phyloP scores from a whole-genome alignment of 2,329 filamentous ascomycete species.

The Gliomastix tumulicola region DNA sequence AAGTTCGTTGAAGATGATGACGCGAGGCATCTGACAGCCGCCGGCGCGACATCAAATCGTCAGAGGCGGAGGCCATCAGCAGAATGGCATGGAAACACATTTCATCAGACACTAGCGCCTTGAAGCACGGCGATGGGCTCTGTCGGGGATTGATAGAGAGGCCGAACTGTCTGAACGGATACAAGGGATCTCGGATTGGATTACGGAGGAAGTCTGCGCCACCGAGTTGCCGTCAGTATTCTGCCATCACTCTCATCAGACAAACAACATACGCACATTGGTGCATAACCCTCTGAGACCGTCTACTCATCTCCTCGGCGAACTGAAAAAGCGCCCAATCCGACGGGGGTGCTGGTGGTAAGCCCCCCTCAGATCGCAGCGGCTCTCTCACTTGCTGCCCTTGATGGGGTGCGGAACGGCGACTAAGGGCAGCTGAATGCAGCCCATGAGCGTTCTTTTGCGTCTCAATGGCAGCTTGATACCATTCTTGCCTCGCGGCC shows the following conservation, averaged over 20 bases:
- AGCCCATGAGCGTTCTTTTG: too few relatives aligned
- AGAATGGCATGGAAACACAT: conserved; percentile 1
- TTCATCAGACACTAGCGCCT: neutral
- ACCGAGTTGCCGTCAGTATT: neutral
- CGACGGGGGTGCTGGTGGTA: conserved; percentile 1
- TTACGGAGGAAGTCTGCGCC: conserved; percentile 1
- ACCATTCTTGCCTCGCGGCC: neutral
- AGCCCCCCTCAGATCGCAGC: neutral
- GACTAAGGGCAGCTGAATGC: too few relatives aligned
- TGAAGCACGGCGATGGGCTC: neutral
- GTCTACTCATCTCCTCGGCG: conserved; percentile 1
- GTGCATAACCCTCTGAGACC: conserved; percentile 1
- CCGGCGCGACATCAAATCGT: conserved; percentile 1
- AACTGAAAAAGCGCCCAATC: conserved; percentile 2
- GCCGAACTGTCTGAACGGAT: conserved; percentile 2
- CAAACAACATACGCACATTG: neutral
- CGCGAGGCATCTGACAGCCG: neutral
- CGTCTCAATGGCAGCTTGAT: too few relatives aligned
- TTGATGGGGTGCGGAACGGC: too few relatives aligned
- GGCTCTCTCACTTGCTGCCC: too few relatives aligned
- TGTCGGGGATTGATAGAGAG: neutral
- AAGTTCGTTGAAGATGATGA: neutral
- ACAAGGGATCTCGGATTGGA: conserved; percentile 2
- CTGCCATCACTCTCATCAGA: too few relatives aligned
- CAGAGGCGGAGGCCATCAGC: neutral